Conservation (phyloP, 179 eudicot species). For the Kewa caespitosa region DNA sequence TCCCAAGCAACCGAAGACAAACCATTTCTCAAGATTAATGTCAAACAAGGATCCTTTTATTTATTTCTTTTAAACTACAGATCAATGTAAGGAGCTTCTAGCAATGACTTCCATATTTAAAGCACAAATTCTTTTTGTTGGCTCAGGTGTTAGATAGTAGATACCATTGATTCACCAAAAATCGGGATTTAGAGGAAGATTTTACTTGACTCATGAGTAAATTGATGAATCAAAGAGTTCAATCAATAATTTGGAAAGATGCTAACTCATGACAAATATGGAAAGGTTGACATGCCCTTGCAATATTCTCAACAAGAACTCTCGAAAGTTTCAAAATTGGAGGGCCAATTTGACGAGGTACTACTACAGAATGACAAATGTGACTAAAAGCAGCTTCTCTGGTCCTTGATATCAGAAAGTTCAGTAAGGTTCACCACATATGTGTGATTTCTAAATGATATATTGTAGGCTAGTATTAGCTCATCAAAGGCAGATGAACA, state of each 20-base stretch:
- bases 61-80: too few relatives aligned
- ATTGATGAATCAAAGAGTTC: background rate
- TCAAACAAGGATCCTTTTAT: too few relatives aligned
- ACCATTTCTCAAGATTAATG: background rate
- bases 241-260: background rate
- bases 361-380: background rate
- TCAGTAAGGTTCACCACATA: background rate
- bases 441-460: background rate
- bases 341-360: background rate
- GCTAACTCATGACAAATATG: background rate
- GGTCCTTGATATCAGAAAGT: background rate
- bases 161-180: background rate
- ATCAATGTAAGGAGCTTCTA: background rate
- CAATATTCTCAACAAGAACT: too few relatives aligned
- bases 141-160: background rate
- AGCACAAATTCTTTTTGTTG: background rate
- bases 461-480: background rate
- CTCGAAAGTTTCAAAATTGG: background rate
- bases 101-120: background rate
- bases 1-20: background rate
- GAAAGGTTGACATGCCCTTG: background rate
- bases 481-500: background rate
- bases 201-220: background rate
- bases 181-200: background rate
- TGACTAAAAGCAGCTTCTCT: background rate